Conservation (phyloP, 768 basidiomycete species). For the Tylopilus rubrobrunneus region DNA sequence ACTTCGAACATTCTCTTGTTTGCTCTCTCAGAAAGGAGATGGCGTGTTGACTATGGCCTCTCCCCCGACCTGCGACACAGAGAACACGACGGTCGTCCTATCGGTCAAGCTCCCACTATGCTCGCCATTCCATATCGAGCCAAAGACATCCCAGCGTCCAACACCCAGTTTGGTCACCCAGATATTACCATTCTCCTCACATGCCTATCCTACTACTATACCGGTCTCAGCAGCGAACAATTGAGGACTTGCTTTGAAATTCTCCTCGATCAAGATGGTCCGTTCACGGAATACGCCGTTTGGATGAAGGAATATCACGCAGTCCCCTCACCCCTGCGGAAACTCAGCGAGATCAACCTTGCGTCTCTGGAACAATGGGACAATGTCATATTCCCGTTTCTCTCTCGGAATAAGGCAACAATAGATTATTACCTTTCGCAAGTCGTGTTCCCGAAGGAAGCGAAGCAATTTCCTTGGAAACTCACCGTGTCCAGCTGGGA, state of each 20-base stretch:
- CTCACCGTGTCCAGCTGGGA: constrained; percentile 33
- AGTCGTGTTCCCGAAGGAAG: neutral
- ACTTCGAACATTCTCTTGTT: no score
- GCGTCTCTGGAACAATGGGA: constrained; percentile 10
- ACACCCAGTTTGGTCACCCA: constrained; percentile 35
- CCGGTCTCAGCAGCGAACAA: neutral
- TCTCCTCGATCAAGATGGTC: neutral
- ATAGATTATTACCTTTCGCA: constrained; percentile 20
- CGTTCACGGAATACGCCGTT: neutral
- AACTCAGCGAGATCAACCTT: neutral
- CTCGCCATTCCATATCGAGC: constrained; percentile 3
- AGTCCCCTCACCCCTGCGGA: neutral
- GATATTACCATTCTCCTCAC: constrained; percentile 31
- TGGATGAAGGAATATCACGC: neutral
- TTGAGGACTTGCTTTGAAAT: neutral
- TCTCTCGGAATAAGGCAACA: neutral
- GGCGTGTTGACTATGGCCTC: no score
- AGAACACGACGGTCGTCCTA: no score
- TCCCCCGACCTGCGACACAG: no score
- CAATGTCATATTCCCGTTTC: neutral
- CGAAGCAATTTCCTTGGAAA: constrained; percentile 30
- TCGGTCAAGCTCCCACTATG: neutral
- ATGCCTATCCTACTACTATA: constrained; percentile 23
- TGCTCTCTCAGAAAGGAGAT: no score
- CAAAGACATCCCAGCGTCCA: constrained; percentile 29